Evolutionary conservation across 2,329 filamentous ascomycete species (phyloP).

Genomic region (Botryosphaeria dothidea): DNA sequence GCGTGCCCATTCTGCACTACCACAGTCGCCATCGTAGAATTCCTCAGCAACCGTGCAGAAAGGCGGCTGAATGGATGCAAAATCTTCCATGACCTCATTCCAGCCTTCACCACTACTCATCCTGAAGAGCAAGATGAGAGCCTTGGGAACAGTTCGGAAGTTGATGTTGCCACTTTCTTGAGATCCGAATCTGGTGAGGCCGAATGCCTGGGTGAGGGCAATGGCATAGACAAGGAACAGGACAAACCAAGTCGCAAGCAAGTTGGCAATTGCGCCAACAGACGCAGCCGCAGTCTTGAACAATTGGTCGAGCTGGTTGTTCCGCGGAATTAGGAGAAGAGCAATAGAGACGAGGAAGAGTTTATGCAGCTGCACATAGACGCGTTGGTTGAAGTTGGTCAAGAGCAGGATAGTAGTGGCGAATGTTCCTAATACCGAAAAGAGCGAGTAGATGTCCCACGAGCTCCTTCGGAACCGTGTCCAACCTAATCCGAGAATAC

Average conservation of each 20-base stretch:
- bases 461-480: conserved; percentile 86
- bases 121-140: conserved; percentile 87
- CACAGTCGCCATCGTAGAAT: conserved; percentile 90
- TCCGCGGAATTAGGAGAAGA: conserved; percentile 87
- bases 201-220: conserved; percentile 92
- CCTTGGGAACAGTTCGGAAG: conserved; percentile 90
- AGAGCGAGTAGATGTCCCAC: conserved; percentile 89
- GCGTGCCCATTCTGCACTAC: conserved; percentile 84
- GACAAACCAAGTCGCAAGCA: conserved; percentile 95
- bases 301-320: conserved; percentile 94
- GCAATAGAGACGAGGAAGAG: conserved; percentile 89
- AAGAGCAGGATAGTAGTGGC: conserved; percentile 78
- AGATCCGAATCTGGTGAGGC: conserved; percentile 81
- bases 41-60: conserved; percentile 71
- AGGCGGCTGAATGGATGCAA: conserved; percentile 74
- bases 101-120: conserved; percentile 94
- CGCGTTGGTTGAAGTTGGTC: conserved; percentile 53
- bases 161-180: conserved; percentile 79
- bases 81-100: conserved; percentile 98
- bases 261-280: conserved; percentile 84
- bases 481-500: conserved; percentile 89
- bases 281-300: conserved; percentile 98
- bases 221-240: conserved; percentile 96
- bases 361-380: conserved; percentile 86
- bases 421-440: conserved; percentile 78